Evolutionary conservation across 2,329 filamentous ascomycete species (phyloP), one percentile per base, ranked within the genome.

Genomic region (Periconia sp.): DNA sequence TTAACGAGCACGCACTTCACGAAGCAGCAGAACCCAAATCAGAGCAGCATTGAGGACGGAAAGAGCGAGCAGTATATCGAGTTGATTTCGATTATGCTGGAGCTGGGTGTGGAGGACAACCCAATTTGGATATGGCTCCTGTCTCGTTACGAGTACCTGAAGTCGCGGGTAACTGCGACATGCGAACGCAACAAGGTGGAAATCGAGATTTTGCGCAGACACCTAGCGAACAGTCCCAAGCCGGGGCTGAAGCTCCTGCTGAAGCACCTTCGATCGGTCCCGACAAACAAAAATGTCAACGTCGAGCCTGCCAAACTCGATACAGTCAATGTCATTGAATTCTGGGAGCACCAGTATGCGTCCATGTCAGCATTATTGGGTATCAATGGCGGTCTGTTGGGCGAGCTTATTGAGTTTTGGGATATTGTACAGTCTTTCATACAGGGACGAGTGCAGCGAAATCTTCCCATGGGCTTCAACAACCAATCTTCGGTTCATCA

Each of bases 111-210:
- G 2, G 89, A 96, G 10, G 92, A 97, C 55, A 99, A 96, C 64
- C 94, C 94, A 1, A 96, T 99, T 57, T 96, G 91, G 90, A 83
- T 95, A 11, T 99, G 94, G 92, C 84, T 99, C 23, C 79, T 93
- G 51, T 96, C 91, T 66, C 87, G 91, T 44, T 95, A 92, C 68
- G 91, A 96, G 59, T 87, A 92, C 66, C 81, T 99, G 52, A 97
- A 94, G 74, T 86, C 86, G 59, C 95, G 90, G 70, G 93, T 97
- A 49, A 84, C 85, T 41, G 80, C 83, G 0, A 89, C 87, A 14
- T 91, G 91, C 49, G 92, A 97, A 59, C 86, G 92, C n/a, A 88
- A 89, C 49, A 90, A 89, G 70, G 85, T 96, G 17, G 93, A 99
- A 73, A 92, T 97, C 60, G 94, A 99, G 72, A 89, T 97, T 20